Evolutionary conservation across 2,329 filamentous ascomycete genomes (phyloP), one percentile per base, ranked within the genome.

Genomic region (Davidsoniella virescens): DNA sequence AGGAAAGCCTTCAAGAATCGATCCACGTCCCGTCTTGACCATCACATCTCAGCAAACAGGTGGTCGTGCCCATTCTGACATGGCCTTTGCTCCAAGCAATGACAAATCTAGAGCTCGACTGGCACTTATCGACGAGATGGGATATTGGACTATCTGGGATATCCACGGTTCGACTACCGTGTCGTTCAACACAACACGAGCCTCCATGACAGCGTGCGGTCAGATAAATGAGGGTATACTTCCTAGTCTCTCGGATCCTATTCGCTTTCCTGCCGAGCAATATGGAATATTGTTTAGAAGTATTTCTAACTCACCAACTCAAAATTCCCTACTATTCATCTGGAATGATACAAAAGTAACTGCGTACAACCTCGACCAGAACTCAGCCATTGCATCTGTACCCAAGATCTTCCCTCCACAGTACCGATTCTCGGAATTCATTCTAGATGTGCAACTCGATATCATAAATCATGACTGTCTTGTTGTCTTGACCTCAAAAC

Each of bases 121-220:
- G 48, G 79, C 71, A 14, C 67, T 87, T 23, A 67, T 87, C 16
- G 80, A 87, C 57, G 68, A 76, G 47, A 65, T 65, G 33, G 82
- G 82, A 1, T 68, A 66, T 52, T 88, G 83, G 84, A 78, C 68
- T 41, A 62, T 86, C 3, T 86, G 80, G 78, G 70, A 82, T 54
- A 64, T 82, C 20, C 56, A 57, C 10, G 66, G 64, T 49, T 66
- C 59, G 54, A 58, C 61, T 52, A 55, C 63, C 16, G 58, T 61
- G 9, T 59, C 62, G 18, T 61, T 63, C 17, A 64, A 59, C 26
- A 62, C 57, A 7, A 56, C 64, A 29, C 64, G 57, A 9, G 59
- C 64, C 16, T 60, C 59, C 6, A 58, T 65, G 33, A 58, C 51
- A 16, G 61, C 62, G 47, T 65, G 65, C 48, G 74, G 74, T 1